Evolutionary conservation across 192 early-diverging fungal genomes (phyloP), one percentile per base, ranked within the genome.

Genomic region (Chytriomyces sp.): DNA sequence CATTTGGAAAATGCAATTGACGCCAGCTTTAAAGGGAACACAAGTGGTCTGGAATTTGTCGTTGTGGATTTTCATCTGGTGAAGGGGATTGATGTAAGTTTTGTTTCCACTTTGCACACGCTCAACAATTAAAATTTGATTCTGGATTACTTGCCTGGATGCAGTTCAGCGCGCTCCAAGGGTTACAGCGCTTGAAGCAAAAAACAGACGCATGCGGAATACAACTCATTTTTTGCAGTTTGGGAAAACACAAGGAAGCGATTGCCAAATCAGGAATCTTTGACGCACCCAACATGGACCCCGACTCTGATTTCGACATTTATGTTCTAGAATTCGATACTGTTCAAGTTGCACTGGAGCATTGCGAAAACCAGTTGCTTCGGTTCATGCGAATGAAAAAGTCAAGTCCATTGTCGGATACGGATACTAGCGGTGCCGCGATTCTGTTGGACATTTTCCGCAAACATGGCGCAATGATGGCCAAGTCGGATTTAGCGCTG

Each of bases 291-390:
- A 50, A 69, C 72, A 23, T 20, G 13, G 16, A 53, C 43, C 28
- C 63, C 6, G 64, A 72, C 60, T 53, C 28, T 24, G 66, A 70
- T 35, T 11, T 20, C 18, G 59, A 65, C 20, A 85, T 86, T 45
- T 78, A 82, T 46, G 86, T 96, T 43, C 89, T 92, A 61, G 87
- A 85, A 48, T 97, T 95, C 82, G 89, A 90, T 7, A 90, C 89
- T n/a, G 76, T 95, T 11, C 92, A 96, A 78, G 91, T 94, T 69
- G 92, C 95, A 5, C 86, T 98, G 23, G 97, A 98, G 81, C 96
- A 92, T 88, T 97, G 94, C 75, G 97, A 98, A 80, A 98, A 98
- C 81, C 84, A 89, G 45, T 72, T 98, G 11, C 83, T 98, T 26
- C 26, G 46, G 18, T 43, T 20, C 53, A 20, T 57, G 13, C 53